A percentile compares a stretch with the other conserved stretches of the same genome.
Conservation (phyloP, 345 rosid genomes). For the Syzygium jambos region DNA sequence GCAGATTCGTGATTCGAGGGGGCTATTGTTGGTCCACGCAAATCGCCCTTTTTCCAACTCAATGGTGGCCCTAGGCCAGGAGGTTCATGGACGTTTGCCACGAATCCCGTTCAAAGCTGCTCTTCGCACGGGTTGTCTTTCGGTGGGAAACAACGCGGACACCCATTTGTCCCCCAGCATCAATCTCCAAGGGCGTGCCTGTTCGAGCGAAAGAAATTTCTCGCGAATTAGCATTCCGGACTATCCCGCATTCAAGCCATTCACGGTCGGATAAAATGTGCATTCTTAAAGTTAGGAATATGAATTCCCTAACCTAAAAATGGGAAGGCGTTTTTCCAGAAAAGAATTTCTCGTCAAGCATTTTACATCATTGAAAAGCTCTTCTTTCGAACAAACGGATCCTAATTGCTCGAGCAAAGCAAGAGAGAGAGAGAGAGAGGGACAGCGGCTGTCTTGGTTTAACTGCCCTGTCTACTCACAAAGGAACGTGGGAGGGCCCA, state of each 20-base stretch:
- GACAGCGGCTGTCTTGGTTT: background rate
- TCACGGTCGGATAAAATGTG: fast-evolving
- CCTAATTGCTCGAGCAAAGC: background rate
- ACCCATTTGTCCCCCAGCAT: background rate
- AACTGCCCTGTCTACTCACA: background rate
- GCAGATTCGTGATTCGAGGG: background rate
- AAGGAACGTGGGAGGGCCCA: background rate
- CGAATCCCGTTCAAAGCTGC: background rate
- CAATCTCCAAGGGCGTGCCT: background rate
- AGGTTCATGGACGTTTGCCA: background rate
- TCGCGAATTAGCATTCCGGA: too few relatives aligned
- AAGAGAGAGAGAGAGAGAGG: background rate
- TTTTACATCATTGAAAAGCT: background rate
- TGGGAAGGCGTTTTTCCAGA: background rate
- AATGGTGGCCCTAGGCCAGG: background rate
- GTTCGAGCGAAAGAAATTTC: too few relatives aligned
- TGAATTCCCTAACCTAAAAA: background rate
- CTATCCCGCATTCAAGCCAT: background rate
- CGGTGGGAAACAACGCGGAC: background rate
- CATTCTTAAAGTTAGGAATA: background rate
- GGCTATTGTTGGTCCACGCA: background rate
- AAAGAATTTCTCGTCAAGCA: background rate
- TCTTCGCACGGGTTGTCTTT: background rate
- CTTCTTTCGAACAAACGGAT: background rate
- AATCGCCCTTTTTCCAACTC: background rate